Conservation (phyloP, 2,329 filamentous ascomycete genomes). For the Phyllosticta citrichinensis region DNA sequence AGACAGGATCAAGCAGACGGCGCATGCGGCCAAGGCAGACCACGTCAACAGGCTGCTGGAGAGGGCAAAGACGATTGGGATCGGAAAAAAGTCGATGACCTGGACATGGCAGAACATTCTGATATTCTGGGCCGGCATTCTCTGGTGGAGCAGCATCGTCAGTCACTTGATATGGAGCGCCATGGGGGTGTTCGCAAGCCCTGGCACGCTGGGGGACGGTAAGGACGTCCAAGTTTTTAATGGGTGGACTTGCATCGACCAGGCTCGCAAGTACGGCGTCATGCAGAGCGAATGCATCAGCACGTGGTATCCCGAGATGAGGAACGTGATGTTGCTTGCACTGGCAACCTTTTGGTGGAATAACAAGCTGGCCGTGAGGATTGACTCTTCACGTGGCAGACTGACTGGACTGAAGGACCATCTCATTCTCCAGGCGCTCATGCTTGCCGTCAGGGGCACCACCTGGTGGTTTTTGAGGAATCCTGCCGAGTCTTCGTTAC, state of each 20-base stretch:
- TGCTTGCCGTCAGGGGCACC: slow-evolving; percentile 46
- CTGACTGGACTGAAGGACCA: slow-evolving; percentile 53
- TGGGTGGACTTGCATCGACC: slow-evolving; percentile 15
- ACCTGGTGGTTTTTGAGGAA: slow-evolving; percentile 23
- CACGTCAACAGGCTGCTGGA: slow-evolving; percentile 67
- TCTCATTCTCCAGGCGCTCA: slow-evolving; percentile 55
- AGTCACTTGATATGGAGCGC: slow-evolving; percentile 28
- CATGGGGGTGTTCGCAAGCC: slow-evolving; percentile 16
- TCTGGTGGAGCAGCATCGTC: slow-evolving; percentile 31
- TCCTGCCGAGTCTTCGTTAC: slow-evolving; percentile 12
- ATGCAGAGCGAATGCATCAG: slow-evolving; percentile 22
- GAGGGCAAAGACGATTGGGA: slow-evolving; percentile 30
- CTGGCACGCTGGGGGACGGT: slow-evolving; percentile 8
- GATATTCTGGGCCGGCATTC: slow-evolving; percentile 32
- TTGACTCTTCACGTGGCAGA: slow-evolving; percentile 40
- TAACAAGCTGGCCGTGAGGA: slow-evolving; percentile 52
- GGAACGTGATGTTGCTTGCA: slow-evolving; percentile 37
- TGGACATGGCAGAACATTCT: slow-evolving; percentile 36
- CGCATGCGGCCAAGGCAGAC: slow-evolving; percentile 77
- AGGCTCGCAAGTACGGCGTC: slow-evolving; percentile 15
- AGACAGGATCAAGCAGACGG: slow-evolving; percentile 56
- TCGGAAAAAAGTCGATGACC: slow-evolving; percentile 12
- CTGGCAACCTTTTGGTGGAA: slow-evolving; percentile 57
- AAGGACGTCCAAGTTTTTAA: slow-evolving; percentile 5
- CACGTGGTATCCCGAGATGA: slow-evolving; percentile 15